Conservation (phyloP, 495 filamentous ascomycete genomes). For the Pyrenopolyporus hunteri region DNA sequence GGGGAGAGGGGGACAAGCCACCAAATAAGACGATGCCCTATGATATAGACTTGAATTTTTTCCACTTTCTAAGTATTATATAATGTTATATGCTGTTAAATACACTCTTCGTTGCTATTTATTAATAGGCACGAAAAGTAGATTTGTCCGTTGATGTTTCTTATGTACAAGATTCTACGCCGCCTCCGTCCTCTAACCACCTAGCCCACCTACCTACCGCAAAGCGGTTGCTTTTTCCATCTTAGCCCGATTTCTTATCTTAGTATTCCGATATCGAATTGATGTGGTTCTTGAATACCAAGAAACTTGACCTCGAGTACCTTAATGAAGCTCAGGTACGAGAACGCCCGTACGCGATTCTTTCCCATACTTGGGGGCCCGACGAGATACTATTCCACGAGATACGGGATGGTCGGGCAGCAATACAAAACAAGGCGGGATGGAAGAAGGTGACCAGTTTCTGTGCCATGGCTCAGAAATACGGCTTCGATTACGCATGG, state of each 20-base stretch:
- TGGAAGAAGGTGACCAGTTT: slow-evolving; percentile 16
- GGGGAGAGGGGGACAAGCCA: too few relatives aligned
- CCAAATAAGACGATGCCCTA: too few relatives aligned
- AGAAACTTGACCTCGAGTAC: not conserved
- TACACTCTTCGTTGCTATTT: too few relatives aligned
- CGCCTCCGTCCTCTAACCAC: too few relatives aligned
- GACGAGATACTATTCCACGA: slow-evolving; percentile 41
- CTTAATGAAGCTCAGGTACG: not conserved
- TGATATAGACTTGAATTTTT: too few relatives aligned
- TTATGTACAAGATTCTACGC: too few relatives aligned
- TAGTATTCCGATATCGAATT: not conserved
- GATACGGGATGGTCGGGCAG: not conserved
- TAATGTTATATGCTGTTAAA: too few relatives aligned
- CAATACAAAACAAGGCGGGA: not conserved
- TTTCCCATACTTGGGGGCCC: slow-evolving; percentile 44
- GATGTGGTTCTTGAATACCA: slow-evolving; percentile 25
- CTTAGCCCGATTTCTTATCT: not conserved
- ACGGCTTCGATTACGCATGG: slow-evolving; percentile 32
- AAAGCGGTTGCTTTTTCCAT: too few relatives aligned
- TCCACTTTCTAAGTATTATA: too few relatives aligned
- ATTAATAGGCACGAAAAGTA: too few relatives aligned
- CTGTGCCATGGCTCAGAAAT: not conserved
- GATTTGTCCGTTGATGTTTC: too few relatives aligned
- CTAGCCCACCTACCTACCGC: too few relatives aligned
- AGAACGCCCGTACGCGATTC: slow-evolving; percentile 38